Percentiles rank a stretch among this genome's conserved stretches.
These are phyloP conservation scores for Penicillium maclennaniae DNA, from an alignment of 495 filamentous ascomycete genomes.

Conservation along the genomic window DNA sequence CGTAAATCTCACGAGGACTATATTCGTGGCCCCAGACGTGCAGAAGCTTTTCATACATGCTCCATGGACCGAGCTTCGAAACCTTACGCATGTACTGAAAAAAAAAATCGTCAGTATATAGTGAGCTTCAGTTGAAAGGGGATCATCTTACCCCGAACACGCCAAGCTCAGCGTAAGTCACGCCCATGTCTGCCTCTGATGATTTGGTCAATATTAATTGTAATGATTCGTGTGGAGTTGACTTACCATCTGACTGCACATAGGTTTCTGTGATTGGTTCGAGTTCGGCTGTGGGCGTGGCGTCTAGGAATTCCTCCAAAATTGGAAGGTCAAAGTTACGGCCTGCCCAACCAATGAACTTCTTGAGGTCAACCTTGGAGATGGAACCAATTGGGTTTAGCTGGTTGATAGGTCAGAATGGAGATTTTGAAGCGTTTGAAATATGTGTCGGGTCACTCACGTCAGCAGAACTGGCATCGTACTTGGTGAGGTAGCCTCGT, in stretches of 20 bases:
- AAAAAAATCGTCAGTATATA: neutral
- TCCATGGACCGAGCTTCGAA: constrained; percentile 68
- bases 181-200: constrained; percentile 69
- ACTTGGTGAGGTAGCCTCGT: constrained; percentile 72
- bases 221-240: neutral
- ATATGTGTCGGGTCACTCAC: constrained; percentile 21
- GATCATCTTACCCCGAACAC: constrained; percentile 46
- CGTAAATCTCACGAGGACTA: constrained; percentile 41
- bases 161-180: constrained; percentile 52
- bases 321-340: constrained; percentile 65
- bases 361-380: constrained; percentile 69
- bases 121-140: neutral
- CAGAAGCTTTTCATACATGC: constrained; percentile 65
- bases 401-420: neutral
- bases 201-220: neutral
- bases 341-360: constrained; percentile 67
- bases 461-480: constrained; percentile 59
- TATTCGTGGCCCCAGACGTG: constrained; percentile 62
- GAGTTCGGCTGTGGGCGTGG: constrained; percentile 78
- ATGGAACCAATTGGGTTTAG: constrained; percentile 71
- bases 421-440: neutral
- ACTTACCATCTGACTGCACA: constrained; percentile 41
- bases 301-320: constrained; percentile 68
- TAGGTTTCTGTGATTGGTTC: constrained; percentile 66
- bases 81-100: constrained; percentile 57